phyloP scores from a whole-genome alignment of 2,329 filamentous ascomycete genomes.

The Aspergillus nomiae region DNA sequence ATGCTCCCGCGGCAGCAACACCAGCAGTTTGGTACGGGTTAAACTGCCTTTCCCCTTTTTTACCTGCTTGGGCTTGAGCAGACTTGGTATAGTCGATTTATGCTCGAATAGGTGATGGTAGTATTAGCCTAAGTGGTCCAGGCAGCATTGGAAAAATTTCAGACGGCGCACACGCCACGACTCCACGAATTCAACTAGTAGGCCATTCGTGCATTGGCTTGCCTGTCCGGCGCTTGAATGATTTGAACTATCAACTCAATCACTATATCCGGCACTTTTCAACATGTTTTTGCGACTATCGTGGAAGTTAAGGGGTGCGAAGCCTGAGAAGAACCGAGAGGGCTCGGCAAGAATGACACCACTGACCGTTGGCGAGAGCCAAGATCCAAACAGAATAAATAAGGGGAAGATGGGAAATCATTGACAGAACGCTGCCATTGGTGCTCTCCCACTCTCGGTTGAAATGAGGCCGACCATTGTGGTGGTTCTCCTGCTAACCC shows the following conservation, averaged over 20 bases:
- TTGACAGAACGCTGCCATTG: background rate
- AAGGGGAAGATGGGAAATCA: background rate
- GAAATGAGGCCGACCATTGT: background rate
- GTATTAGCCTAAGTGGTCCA: background rate
- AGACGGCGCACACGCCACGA: background rate
- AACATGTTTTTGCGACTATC: background rate
- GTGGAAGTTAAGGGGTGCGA: background rate
- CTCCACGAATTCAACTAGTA: constrained; percentile 1
- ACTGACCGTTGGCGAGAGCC: background rate
- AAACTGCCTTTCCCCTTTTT: background rate
- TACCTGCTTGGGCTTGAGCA: background rate
- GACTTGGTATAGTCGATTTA: background rate
- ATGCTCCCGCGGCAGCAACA: background rate
- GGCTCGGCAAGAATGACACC: background rate
- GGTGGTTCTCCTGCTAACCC: background rate
- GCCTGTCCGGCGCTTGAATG: background rate
- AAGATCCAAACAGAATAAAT: background rate
- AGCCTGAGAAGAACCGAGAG: background rate
- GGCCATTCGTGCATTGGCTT: background rate
- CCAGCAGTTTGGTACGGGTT: background rate
- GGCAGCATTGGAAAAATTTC: background rate
- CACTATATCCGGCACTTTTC: background rate
- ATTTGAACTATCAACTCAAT: background rate
- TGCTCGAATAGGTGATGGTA: background rate
- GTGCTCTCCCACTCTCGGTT: background rate